Conservation (phyloP, 2,329 filamentous ascomycete genomes). For the Calonectria leucothoes region DNA sequence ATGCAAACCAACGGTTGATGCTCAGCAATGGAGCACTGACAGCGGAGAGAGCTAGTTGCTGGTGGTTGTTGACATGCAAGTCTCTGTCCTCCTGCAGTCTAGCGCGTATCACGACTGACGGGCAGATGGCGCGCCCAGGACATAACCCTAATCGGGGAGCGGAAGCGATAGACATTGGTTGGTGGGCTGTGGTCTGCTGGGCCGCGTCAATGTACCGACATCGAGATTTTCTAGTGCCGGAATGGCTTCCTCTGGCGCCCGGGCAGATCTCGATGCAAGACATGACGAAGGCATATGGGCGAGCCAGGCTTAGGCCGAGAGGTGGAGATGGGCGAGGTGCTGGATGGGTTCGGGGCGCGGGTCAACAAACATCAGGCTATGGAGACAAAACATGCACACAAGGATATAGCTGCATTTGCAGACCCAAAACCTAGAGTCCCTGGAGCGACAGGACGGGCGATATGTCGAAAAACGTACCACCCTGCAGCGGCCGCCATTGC, state of each 20-base stretch:
- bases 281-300: slow-evolving; percentile 33
- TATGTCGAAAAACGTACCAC: background rate
- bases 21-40: slow-evolving; percentile 5
- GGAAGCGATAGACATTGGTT: slow-evolving; percentile 4
- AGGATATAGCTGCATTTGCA: background rate
- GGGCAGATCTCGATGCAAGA: slow-evolving; percentile 46
- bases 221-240: slow-evolving; percentile 36
- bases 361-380: slow-evolving; percentile 5
- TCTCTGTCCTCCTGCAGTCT: background rate
- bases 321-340: slow-evolving; percentile 24
- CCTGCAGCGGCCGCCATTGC: slow-evolving; percentile 23
- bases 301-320: slow-evolving; percentile 31
- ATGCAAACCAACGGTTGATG: slow-evolving; percentile 2
- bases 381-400: background rate
- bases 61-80: background rate
- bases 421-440: background rate
- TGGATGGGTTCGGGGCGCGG: background rate
- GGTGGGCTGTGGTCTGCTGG: slow-evolving; percentile 27
- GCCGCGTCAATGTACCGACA: slow-evolving; percentile 26
- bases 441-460: background rate
- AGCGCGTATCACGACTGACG: slow-evolving; percentile 1
- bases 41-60: background rate
- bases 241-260: slow-evolving; percentile 39
- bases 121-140: background rate
- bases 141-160: background rate